Evolutionary conservation across 768 basidiomycete species (phyloP).

Genomic region (Albatrellus ellisii): DNA sequence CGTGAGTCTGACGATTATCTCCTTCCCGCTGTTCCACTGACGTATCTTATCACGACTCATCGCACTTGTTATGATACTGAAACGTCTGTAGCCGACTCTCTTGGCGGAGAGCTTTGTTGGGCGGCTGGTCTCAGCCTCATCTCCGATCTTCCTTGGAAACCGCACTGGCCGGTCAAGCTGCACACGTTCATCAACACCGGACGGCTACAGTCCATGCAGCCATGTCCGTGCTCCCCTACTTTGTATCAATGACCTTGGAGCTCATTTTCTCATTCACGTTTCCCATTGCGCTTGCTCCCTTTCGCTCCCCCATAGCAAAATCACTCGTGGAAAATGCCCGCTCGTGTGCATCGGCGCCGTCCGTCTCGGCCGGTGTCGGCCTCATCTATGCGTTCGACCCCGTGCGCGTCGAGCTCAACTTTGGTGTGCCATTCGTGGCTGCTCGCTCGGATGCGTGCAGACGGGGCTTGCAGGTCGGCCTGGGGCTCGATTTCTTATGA

Average conservation of each 20-base stretch:
- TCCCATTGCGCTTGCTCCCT: slow-evolving; percentile 2
- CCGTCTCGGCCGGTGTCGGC: slow-evolving; percentile 71
- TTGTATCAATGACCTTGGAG: too few species aligned
- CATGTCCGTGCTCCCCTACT: slow-evolving; percentile 40
- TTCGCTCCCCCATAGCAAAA: slow-evolving; percentile 19
- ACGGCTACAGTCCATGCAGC: slow-evolving; percentile 46
- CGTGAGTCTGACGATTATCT: slow-evolving; percentile 29
- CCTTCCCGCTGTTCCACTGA: neutral
- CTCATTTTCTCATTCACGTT: neutral
- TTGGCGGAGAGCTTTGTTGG: slow-evolving; percentile 79
- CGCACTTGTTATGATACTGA: too few species aligned
- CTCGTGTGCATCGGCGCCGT: slow-evolving; percentile 37
- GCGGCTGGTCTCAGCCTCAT: slow-evolving; percentile 65
- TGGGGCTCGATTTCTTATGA: slow-evolving; percentile 69
- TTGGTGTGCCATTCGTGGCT: slow-evolving; percentile 70
- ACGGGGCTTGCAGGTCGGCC: slow-evolving; percentile 69
- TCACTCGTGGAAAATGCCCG: slow-evolving; percentile 27
- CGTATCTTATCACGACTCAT: neutral
- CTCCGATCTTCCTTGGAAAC: slow-evolving; percentile 54
- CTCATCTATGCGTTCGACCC: slow-evolving; percentile 77
- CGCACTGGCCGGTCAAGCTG: slow-evolving; percentile 76
- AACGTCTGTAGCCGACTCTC: slow-evolving; percentile 62
- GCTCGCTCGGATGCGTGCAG: slow-evolving; percentile 51
- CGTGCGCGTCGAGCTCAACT: slow-evolving; percentile 76
- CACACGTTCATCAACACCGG: slow-evolving; percentile 80